A percentile compares a stretch with the other conserved stretches of the same genome.
Conservation (phyloP, 371 early-diverging fungal genomes). For the Apophysomyces elegans region DNA sequence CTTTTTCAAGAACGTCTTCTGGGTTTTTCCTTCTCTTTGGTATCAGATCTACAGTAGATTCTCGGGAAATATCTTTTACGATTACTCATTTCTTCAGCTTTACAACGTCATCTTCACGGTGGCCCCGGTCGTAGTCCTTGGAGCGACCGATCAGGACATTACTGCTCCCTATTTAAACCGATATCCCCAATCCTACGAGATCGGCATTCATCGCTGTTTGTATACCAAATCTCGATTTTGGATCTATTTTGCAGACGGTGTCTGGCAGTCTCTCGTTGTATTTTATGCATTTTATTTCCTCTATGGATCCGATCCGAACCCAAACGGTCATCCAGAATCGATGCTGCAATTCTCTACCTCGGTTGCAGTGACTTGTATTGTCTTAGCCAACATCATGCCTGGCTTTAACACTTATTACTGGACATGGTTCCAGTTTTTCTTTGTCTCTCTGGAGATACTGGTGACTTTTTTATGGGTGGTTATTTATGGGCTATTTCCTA, state of each 20-base stretch:
- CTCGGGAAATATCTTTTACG: slow-evolving; percentile 86
- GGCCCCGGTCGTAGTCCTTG: slow-evolving; percentile 63
- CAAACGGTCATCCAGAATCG: slow-evolving; percentile 42
- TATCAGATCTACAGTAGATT: slow-evolving; percentile 83
- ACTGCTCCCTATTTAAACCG: slow-evolving; percentile 58
- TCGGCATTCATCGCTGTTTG: slow-evolving; percentile 64
- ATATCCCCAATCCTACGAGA: slow-evolving; percentile 67
- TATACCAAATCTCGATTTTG: slow-evolving; percentile 67
- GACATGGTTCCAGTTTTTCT: slow-evolving; percentile 70
- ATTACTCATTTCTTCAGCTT: slow-evolving; percentile 82
- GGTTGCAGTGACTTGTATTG: slow-evolving; percentile 64
- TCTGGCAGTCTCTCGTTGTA: slow-evolving; percentile 73
- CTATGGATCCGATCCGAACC: slow-evolving; percentile 42
- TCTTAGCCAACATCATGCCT: slow-evolving; percentile 75
- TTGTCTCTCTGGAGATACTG: slow-evolving; percentile 50
- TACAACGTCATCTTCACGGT: slow-evolving; percentile 84
- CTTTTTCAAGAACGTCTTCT: slow-evolving; percentile 93
- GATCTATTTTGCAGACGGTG: slow-evolving; percentile 68
- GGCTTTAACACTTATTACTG: slow-evolving; percentile 77
- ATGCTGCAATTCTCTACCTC: slow-evolving; percentile 63
- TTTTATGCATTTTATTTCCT: slow-evolving; percentile 67
- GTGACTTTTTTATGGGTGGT: slow-evolving; percentile 59
- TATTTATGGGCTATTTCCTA: slow-evolving; percentile 59
- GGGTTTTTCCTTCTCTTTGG: slow-evolving; percentile 85
- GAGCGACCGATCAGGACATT: slow-evolving; percentile 67